Percentiles rank a stretch among this genome's conserved stretches.
Evolutionary conservation across 2,329 filamentous ascomycete genomes (phyloP).

Genomic region (Paecilomyces fulvus): DNA sequence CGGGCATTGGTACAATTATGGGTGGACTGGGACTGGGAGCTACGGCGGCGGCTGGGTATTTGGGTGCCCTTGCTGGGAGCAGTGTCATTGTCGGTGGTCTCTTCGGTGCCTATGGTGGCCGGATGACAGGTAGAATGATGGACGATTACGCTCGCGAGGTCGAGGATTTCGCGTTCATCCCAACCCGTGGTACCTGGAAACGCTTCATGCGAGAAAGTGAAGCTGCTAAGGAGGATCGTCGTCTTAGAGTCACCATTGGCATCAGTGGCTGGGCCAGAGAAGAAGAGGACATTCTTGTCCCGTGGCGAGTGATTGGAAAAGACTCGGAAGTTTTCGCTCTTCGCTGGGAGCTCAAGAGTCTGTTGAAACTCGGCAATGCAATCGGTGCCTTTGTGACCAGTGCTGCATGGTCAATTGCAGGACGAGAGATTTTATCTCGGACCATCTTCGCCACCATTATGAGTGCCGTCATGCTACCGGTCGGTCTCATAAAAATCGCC

Average conservation of each 20-base stretch:
- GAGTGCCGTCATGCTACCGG: constrained; percentile 59
- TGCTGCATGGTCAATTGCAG: constrained; percentile 67
- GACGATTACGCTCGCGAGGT: constrained; percentile 81
- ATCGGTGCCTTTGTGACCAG: constrained; percentile 70
- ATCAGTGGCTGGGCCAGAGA: constrained; percentile 73
- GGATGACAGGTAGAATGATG: constrained; percentile 78
- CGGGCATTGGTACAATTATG: constrained; percentile 71
- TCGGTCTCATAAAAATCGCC: constrained; percentile 58
- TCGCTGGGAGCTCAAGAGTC: constrained; percentile 70
- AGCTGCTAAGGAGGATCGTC: constrained; percentile 46
- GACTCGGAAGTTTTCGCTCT: constrained; percentile 74
- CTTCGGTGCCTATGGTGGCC: constrained; percentile 83
- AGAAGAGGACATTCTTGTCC: constrained; percentile 61
- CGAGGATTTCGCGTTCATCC: constrained; percentile 79
- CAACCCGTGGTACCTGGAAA: constrained; percentile 51
- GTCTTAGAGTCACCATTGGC: constrained; percentile 73
- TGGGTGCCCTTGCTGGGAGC: constrained; percentile 73
- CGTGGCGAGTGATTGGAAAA: constrained; percentile 68
- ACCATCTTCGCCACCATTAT: constrained; percentile 61
- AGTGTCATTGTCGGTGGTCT: constrained; percentile 71
- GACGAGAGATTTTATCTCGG: constrained; percentile 64
- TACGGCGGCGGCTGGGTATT: constrained; percentile 64
- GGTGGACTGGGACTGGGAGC: constrained; percentile 67
- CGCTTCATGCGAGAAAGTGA: constrained; percentile 36
- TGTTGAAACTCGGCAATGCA: constrained; percentile 68